Evolutionary conservation across 345 rosid species (phyloP).

Genomic region (Sonneratia caseolaris): DNA sequence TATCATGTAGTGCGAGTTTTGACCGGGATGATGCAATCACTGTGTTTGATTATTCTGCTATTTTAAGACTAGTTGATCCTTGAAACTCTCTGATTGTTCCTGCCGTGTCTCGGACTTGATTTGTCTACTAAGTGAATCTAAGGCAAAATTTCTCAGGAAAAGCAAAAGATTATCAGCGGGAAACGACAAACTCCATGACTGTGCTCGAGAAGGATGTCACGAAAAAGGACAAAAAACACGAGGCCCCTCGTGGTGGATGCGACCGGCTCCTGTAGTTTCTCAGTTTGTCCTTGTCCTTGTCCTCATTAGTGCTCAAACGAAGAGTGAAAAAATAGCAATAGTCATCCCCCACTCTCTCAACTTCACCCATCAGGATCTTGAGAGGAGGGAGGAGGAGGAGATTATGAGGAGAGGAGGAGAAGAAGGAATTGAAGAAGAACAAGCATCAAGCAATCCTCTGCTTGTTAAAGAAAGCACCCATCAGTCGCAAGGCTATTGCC

Average conservation of each 20-base stretch:
- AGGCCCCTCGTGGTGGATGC: background rate
- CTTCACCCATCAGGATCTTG: background rate
- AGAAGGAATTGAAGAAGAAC: constrained; percentile 13
- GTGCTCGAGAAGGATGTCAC: background rate
- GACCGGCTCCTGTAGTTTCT: background rate
- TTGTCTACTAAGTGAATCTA: too few species aligned
- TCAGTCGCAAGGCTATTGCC: background rate
- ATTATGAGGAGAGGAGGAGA: background rate
- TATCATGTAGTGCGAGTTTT: too few species aligned
- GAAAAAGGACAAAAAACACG: background rate
- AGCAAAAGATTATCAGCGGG: background rate
- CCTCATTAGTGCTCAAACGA: background rate
- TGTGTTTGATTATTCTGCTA: too few species aligned
- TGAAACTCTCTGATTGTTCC: too few species aligned
- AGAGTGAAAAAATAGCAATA: background rate
- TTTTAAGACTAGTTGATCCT: too few species aligned
- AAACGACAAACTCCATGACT: background rate
- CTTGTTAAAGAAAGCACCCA: constrained; percentile 13
- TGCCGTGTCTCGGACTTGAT: too few species aligned
- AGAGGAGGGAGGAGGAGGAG: background rate
- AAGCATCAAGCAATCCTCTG: constrained; percentile 13
- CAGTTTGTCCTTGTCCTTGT: background rate
- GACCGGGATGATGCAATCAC: too few species aligned
- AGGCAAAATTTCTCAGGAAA: too few species aligned
- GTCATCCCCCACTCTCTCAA: background rate